Evolutionary conservation across 208 protist genomes (phyloP), one percentile per base, ranked within the genome.

Genomic region (Leptomonas pyrrhocoris): DNA sequence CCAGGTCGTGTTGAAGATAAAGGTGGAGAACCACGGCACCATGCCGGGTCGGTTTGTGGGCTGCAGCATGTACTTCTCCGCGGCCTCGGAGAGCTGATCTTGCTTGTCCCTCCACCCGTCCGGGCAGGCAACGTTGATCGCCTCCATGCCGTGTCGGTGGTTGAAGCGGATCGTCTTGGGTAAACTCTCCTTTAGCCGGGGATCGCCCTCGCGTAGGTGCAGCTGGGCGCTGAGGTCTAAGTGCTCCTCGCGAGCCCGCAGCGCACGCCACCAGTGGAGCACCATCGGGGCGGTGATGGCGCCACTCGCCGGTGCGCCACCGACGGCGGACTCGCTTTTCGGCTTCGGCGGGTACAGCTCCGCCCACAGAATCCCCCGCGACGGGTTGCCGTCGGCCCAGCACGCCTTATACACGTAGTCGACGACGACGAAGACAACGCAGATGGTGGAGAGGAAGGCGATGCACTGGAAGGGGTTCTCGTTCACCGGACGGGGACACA

Each of bases 21-120:
- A 92, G 8, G 83, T 92, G 42, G 88, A 93, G 64, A 79, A 95
- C 88, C 90, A 95, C 42, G 88, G 78, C 49, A 95, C 90, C 90
- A 95, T 95, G 15, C 82, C 85, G 0, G 86, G 81, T 8, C 77
- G 67, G 63, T 93, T 92, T 40, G 78, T 51, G 2, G 86, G 90
- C 61, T 90, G 80, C 30, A 76, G 38, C 4, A 67, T 56, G 34
- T 64, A 46, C 19, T 70, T 45, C 15, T 53, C 48, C 25, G 42
- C 54, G 9, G 45, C 15, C n/a, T 42, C 12, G 31, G 25, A 49
- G 8, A 77, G 61, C 36, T 3, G 30, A 49, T 70, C 71, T 38
- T 77, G 25, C 38, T 53, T 36, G 49, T 77, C 71, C 57, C 60
- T 45, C 71, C 71, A 77, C 12, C 71, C 71, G 7, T 45, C 16